These are phyloP conservation scores for Fragaria vesca DNA, from an alignment of 306 rosid genomes.

Conservation along the genomic window DNA sequence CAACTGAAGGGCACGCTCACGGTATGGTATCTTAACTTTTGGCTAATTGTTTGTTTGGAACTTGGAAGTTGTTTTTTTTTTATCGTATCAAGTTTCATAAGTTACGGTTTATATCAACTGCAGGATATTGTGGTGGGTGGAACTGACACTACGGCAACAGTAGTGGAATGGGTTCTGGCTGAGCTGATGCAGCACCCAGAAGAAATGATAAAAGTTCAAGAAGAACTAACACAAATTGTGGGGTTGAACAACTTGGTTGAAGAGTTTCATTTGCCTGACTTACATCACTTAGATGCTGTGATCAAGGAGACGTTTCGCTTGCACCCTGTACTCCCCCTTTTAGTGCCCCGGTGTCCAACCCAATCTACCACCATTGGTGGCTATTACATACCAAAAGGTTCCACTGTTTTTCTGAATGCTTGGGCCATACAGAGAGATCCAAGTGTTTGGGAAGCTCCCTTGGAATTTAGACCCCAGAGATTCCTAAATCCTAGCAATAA, in stretches of 20 bases:
- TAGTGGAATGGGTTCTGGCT: conserved; percentile 37
- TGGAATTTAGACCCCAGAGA: conserved; percentile 27
- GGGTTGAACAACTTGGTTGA: conserved; percentile 22
- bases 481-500: neutral
- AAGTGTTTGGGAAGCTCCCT: conserved; percentile 25
- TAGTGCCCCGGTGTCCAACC: neutral
- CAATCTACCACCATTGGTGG: conserved; percentile 1
- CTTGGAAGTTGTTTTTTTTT: too few species aligned
- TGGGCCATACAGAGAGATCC: conserved; percentile 40
- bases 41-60: neutral
- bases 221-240: conserved; percentile 7
- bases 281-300: conserved; percentile 5
- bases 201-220: conserved; percentile 13
- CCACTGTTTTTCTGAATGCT: neutral
- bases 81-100: too few species aligned
- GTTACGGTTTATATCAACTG: too few species aligned
- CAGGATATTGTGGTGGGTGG: conserved; percentile 41
- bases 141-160: conserved; percentile 26
- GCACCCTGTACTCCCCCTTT: neutral
- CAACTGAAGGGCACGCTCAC: conserved; percentile 33
- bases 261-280: conserved; percentile 13
- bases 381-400: conserved; percentile 3
- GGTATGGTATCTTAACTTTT: conserved; percentile 8
- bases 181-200: conserved; percentile 25
- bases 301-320: conserved; percentile 11